A percentile compares a stretch with the other conserved stretches of the same genome.
Conservation (phyloP, 768 basidiomycete genomes). For the Tephrocybe sp. region DNA sequence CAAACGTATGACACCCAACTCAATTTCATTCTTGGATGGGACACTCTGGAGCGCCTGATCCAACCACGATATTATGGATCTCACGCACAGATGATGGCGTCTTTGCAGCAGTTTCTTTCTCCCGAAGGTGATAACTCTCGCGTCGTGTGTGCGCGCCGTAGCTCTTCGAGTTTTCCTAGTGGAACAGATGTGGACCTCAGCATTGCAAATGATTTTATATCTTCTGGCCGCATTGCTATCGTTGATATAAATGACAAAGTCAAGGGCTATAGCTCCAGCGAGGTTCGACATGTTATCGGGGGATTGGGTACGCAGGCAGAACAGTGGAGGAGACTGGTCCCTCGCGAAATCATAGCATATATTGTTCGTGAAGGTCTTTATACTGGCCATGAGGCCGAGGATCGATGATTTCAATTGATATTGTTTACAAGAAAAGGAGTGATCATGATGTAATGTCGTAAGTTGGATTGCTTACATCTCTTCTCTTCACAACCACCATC, state of each 20-base stretch:
- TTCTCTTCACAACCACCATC: too few relatives aligned
- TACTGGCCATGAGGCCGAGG: neutral
- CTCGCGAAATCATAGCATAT: constrained; percentile 17
- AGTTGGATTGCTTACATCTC: too few relatives aligned
- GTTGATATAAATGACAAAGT: constrained; percentile 59
- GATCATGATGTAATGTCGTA: too few relatives aligned
- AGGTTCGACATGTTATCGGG: constrained; percentile 49
- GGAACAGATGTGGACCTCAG: constrained; percentile 18
- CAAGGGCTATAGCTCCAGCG: constrained; percentile 66
- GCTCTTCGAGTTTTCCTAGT: constrained; percentile 8
- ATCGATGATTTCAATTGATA: neutral
- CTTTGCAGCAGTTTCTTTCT: constrained; percentile 59
- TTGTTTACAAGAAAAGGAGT: too few relatives aligned
- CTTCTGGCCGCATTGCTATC: constrained; percentile 49
- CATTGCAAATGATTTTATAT: constrained; percentile 47
- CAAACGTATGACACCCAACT: constrained; percentile 35
- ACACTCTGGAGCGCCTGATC: constrained; percentile 82
- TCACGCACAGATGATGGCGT: constrained; percentile 47
- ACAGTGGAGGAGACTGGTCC: constrained; percentile 19
- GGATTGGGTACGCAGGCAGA: constrained; percentile 17
- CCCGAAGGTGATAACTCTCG: constrained; percentile 48
- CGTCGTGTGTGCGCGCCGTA: constrained; percentile 57
- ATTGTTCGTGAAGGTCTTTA: constrained; percentile 17
- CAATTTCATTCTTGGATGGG: constrained; percentile 76
- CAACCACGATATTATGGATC: constrained; percentile 72